Conservation (phyloP, 768 basidiomycete species). For the Macrocybe gigantea region DNA sequence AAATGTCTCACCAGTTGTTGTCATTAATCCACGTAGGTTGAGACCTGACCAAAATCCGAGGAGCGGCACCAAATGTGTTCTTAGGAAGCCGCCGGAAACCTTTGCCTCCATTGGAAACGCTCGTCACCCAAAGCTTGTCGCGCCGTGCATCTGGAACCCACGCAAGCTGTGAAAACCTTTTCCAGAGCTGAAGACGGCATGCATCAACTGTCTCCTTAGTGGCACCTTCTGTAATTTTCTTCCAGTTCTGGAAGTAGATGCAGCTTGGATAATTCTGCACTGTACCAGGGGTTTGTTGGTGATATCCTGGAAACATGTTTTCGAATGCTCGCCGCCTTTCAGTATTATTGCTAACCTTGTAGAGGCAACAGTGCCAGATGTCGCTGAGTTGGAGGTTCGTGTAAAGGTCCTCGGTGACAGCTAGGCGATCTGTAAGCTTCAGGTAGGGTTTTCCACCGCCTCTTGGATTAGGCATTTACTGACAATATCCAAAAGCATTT, state of each 20-base stretch:
- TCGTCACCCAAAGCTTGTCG: conserved; percentile 13
- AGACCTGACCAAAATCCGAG: neutral
- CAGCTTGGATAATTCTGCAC: conserved; percentile 10
- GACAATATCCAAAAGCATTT: conserved; percentile 17
- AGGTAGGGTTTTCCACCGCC: neutral
- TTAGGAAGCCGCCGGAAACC: neutral
- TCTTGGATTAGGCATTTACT: conserved; percentile 11
- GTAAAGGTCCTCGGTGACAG: conserved; percentile 7
- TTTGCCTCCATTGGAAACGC: neutral
- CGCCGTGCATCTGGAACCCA: conserved; percentile 15
- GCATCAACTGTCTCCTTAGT: neutral
- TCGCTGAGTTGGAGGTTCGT: conserved; percentile 9
- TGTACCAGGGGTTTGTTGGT: neutral
- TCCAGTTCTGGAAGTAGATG: conserved; percentile 9
- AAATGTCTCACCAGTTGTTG: too few relatives aligned
- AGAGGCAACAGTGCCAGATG: conserved; percentile 12
- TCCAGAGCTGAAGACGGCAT: conserved; percentile 3
- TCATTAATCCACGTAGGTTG: too few relatives aligned
- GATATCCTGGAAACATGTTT: conserved; percentile 8
- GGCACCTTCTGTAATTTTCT: neutral
- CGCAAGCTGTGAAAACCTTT: conserved; percentile 8
- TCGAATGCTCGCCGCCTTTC: conserved; percentile 12
- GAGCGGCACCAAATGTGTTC: neutral
- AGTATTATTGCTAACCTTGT: conserved; percentile 2
- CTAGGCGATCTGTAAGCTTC: conserved; percentile 7